phyloP scores from a whole-genome alignment of 192 early-diverging fungal species.

The Mortierella hygrophila region DNA sequence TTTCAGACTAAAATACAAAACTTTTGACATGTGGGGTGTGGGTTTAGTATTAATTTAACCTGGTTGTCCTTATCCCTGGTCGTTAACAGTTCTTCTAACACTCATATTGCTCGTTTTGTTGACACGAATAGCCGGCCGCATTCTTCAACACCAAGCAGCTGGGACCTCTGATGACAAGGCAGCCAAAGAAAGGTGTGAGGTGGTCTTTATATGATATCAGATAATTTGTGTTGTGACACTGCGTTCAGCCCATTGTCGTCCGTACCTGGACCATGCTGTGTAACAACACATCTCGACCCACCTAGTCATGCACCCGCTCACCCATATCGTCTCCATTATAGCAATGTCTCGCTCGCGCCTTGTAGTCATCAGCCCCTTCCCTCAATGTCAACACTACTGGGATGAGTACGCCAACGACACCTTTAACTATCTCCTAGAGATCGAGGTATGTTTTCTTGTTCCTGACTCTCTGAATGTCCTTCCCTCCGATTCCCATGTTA shows the following conservation, averaged over 20 bases:
- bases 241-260: background rate
- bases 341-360: constrained; percentile 23
- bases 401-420: constrained; percentile 49
- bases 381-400: constrained; percentile 34
- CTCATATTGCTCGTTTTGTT: background rate
- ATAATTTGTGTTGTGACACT: background rate
- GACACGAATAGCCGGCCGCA: background rate
- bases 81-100: background rate
- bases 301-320: background rate
- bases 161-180: constrained; percentile 37
- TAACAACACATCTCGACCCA: background rate
- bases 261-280: background rate
- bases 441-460: constrained; percentile 23
- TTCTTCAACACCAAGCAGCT: constrained; percentile 9
- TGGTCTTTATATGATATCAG: background rate
- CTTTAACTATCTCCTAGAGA: constrained; percentile 30
- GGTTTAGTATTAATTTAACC: too few species aligned
- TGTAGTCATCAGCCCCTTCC: constrained; percentile 21
- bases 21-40: background rate
- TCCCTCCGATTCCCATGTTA: background rate
- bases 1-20: background rate
- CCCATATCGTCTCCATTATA: background rate
- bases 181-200: constrained; percentile 28
- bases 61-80: background rate
- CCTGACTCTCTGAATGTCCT: background rate